Percentiles rank a stretch among this genome's conserved stretches.
These are phyloP conservation scores for Saccharomyces hybrid DNA, from an alignment of 1,139 yeast genomes.

Conservation along the genomic window DNA sequence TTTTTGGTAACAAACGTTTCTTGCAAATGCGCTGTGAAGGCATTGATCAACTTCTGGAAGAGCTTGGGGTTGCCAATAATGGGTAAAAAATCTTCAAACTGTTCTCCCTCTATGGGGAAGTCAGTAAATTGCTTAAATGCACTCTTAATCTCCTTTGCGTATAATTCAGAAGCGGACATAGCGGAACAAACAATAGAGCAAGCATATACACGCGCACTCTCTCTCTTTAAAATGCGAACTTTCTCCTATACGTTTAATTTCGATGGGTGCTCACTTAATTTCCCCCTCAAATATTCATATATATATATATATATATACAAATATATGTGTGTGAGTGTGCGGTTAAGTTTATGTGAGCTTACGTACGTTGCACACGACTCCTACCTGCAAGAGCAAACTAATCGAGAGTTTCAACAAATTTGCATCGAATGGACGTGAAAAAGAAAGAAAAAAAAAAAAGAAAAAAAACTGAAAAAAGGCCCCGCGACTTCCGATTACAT, in stretches of 20 bases:
- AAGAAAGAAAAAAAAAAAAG: background rate
- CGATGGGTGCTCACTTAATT: background rate
- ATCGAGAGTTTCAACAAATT: background rate
- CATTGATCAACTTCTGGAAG: slow-evolving; percentile 67
- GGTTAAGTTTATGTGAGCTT: too few relatives aligned
- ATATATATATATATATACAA: background rate
- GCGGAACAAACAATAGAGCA: background rate
- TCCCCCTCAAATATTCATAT: too few relatives aligned
- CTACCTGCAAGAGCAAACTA: background rate
- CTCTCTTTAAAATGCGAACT: background rate
- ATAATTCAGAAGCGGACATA: slow-evolving; percentile 22
- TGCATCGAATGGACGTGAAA: background rate
- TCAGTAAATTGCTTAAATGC: slow-evolving; percentile 73
- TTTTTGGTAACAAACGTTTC: slow-evolving; percentile 41
- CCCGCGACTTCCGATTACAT: background rate
- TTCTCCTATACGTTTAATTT: background rate
- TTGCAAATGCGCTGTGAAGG: slow-evolving; percentile 64
- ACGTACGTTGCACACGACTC: too few relatives aligned
- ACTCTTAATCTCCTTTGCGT: slow-evolving; percentile 50
- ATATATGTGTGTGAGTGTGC: background rate
- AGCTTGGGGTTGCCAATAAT: slow-evolving; percentile 72
- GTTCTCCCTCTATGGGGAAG: slow-evolving; percentile 79
- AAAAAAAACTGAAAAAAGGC: background rate
- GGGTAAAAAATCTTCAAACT: slow-evolving; percentile 88
- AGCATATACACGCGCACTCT: background rate